A percentile compares a stretch with the other conserved stretches of the same genome.
These are phyloP conservation scores for Stentor roeselii DNA, from an alignment of 73 alveolate genomes.

Conservation along the genomic window DNA sequence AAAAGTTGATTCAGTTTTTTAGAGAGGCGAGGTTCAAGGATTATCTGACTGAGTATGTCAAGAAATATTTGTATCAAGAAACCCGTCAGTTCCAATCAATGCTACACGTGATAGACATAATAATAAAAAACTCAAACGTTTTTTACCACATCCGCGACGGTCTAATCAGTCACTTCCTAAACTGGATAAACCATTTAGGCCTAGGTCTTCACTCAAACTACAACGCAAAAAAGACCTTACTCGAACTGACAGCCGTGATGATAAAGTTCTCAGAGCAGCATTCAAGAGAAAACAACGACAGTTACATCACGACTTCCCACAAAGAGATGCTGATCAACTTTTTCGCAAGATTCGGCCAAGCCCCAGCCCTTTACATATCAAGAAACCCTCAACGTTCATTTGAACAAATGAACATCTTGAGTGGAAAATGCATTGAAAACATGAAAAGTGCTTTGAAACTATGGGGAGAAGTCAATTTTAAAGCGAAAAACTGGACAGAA, in stretches of 20 bases:
- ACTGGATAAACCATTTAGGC: constrained; percentile 22
- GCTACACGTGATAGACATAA: constrained; percentile 12
- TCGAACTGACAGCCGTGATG: constrained; percentile 14
- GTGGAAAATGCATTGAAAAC: constrained; percentile 16
- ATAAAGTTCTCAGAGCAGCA: not conserved
- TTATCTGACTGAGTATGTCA: constrained; percentile 8
- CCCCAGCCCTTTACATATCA: constrained; percentile 18
- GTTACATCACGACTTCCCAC: constrained; percentile 4
- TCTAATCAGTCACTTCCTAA: constrained; percentile 5
- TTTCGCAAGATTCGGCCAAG: constrained; percentile 29
- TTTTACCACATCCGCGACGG: constrained; percentile 15
- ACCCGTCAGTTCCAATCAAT: constrained; percentile 23
- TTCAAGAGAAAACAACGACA: not conserved
- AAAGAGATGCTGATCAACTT: constrained; percentile 25
- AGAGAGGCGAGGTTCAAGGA: not conserved
- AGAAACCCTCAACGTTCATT: constrained; percentile 18
- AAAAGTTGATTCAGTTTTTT: not conserved
- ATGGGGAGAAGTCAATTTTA: constrained; percentile 21
- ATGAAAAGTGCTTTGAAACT: constrained; percentile 25
- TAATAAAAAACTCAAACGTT: constrained; percentile 2
- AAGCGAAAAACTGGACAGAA: constrained; percentile 31
- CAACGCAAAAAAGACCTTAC: constrained; percentile 18
- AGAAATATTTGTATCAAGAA: constrained; percentile 6
- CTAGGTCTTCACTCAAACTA: constrained; percentile 20
- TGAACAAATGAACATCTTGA: constrained; percentile 23